Evolutionary conservation across 768 basidiomycete genomes (phyloP), one percentile per base, ranked within the genome.

Genomic region (Daedaleopsis nitida): DNA sequence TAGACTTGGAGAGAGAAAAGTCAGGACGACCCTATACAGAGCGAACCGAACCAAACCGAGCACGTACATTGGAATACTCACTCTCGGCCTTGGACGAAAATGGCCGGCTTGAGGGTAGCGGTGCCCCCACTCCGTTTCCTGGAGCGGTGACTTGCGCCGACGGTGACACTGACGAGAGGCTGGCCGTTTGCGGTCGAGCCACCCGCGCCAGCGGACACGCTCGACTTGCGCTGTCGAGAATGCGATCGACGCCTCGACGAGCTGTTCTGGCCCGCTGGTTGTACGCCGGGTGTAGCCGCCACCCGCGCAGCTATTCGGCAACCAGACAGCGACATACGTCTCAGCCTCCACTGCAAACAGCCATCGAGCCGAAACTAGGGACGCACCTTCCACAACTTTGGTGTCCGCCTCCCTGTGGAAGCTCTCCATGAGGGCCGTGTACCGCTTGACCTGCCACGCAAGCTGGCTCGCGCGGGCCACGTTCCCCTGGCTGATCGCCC

Each of bases 401-500:
- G 80, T 71, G 65, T 92, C 91, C 23, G 92, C 92, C 74, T 93
- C 90, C 43, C 83, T 80, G 64, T 86, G 86, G 68, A 91, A 93
- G 62, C 88, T 89, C 73, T 91, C 86, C 82, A 88, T 90, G 57
- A 94, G 76, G 32, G 87, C 84, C 37, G 88, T 85, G 73, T 91
- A 93, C 19, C 87, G 83, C 76, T 89, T 88, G 60, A 92, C 88
- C 72, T 92, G 89, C 87, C 89, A 92, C 68, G 86, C 86, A 80
- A 93, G 85, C 76, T 94, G 87, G 27, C 81, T 77, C 34, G 91
- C 91, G 49, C 91, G 83, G 10, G 89, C 86, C 47, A 77, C 62
- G 69, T 94, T 92, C 0, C 91, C 91, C 70, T 89, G 86, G 19
- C 89, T 88, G 42, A 87, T 70, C 0, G 92, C 92, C 92, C 92